Base-by-base conservation (phyloP, 2,329 filamentous ascomycete species). In the Nakataea oryzae region DNA sequence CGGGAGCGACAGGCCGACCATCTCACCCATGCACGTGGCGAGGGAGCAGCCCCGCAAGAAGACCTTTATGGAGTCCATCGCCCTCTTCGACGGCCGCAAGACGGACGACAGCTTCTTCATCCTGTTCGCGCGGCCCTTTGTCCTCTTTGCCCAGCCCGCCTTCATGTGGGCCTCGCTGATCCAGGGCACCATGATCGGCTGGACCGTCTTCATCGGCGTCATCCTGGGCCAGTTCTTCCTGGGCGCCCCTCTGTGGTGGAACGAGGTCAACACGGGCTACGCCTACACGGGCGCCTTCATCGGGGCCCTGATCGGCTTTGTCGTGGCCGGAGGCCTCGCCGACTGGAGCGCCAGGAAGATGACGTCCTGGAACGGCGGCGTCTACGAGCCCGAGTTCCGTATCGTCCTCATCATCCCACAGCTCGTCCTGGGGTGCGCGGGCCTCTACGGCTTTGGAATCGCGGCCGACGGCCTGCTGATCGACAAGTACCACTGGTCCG, bases 371-470 rank as follows among this genome's bases (percentile, higher is more conserved):
- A 97, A 97, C 74, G 79, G 80, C 17, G 93, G 93, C 59, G 81
- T 91, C 62, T 96, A 96, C 71, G 93, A 97, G 74, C 93, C 93
- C 1, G 93, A 97, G 71, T 97, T 96, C 73, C 84, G 93, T 24
- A 86, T 97, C 64, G 69, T 95, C 9, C 82, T 97, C 1, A 89
- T 96, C 0, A 76, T 95, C 2, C 91, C 92, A 5, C 91, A 95
- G 78, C 76, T 96, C 55, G 74, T 96, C 2, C 82, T 93, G 63
- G 89, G 90, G 17, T 85, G 86, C 59, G 85, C 88, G 17, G 93
- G 93, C 0, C 76, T 96, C 0, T 96, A 90, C 70, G 91, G 93
- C 0, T 96, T 96, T 69, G 92, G 90, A 1, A 84, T 89, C 66
- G 91, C 90, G 0, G 81, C 86, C 1, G 79, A 82, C 29, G 79